Percentiles rank a stretch among this genome's conserved stretches.
These are phyloP conservation scores for Lactarius deliciosus DNA, from an alignment of 768 basidiomycete species.

Conservation along the genomic window DNA sequence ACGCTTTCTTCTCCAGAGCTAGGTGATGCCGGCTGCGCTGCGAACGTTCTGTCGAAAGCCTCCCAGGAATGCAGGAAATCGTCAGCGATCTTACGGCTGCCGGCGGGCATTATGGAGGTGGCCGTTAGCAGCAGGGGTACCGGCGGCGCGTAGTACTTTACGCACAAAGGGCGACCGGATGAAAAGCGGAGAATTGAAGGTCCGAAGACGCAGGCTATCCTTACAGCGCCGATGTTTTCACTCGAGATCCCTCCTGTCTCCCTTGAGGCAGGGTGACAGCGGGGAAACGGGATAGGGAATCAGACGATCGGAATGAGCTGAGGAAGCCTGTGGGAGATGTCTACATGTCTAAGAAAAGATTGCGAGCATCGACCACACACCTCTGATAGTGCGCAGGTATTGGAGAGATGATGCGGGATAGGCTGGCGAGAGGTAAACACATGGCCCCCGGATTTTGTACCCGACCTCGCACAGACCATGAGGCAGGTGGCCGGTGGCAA, in stretches of 20 bases:
- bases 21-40: constrained; percentile 27
- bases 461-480: constrained; percentile 25
- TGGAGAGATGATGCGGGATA: constrained; percentile 24
- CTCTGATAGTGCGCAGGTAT: constrained; percentile 23
- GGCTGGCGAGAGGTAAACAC: constrained; percentile 23
- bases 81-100: constrained; percentile 22
- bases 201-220: constrained; percentile 27
- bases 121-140: constrained; percentile 28
- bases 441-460: constrained; percentile 27
- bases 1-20: constrained; percentile 22
- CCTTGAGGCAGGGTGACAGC: constrained; percentile 27
- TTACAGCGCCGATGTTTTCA: constrained; percentile 20
- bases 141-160: constrained; percentile 26
- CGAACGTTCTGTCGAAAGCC: constrained; percentile 30
- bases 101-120: constrained; percentile 26
- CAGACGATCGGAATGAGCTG: constrained; percentile 23
- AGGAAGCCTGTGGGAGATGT: constrained; percentile 9
- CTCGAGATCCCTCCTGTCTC: constrained; percentile 24
- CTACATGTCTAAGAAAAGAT: constrained; percentile 20
- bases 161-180: constrained; percentile 29
- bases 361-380: constrained; percentile 15
- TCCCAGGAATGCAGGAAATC: constrained; percentile 31
- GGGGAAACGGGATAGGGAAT: constrained; percentile 16
- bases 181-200: constrained; percentile 30
- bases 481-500: constrained; percentile 26